Evolutionary conservation across 257 asterid genomes (phyloP), one percentile per base, ranked within the genome.

Genomic region (Solanum commersonii): DNA sequence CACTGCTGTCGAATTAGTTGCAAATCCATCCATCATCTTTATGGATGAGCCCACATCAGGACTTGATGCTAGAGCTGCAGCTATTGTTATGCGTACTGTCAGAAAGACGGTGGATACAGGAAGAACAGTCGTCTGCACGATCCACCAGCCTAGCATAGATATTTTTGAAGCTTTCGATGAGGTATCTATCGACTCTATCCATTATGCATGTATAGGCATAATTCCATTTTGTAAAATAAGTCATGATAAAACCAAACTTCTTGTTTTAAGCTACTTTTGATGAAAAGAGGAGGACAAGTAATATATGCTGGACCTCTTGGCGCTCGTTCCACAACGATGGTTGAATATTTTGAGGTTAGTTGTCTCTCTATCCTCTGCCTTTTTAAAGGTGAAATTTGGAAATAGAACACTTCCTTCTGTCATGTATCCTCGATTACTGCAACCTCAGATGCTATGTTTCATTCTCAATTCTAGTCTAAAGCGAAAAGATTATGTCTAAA

Each of bases 41-140:
- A 95, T 95, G 98, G 98, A 95, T 49, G 98, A 95, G 90, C 98
- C 98, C 2, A 95, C 98, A 1, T 95, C 98, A 18, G 98, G 98
- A 20, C 98, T 95, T 40, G 98, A 95, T 90, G 98, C 98, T 14
- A 91, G 98, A 92, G 98, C 98, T 71, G 98, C 98, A 88, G 98
- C 98, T 14, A 94, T 94, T 73, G 98, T 95, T 49, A 94, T 95
- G 98, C 94, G 98, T 27, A 92, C 98, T 5, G 98, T 95, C 23
- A 93, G 98, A 87, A 95, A 95, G 86, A 95, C 98, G 1, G 98
- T 95, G 82, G 98, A 95, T 81, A 95, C 97, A 12, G 98, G 98
- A 14, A 89, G 98, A 60, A 95, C 98, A 25, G 97, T 95, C 11
- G 96, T 96, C 89, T 96, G 98, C 88, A 96, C 98, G 1, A 96